phyloP scores from a whole-genome alignment of 192 early-diverging fungal species.

The Rhizophagus prolifer region DNA sequence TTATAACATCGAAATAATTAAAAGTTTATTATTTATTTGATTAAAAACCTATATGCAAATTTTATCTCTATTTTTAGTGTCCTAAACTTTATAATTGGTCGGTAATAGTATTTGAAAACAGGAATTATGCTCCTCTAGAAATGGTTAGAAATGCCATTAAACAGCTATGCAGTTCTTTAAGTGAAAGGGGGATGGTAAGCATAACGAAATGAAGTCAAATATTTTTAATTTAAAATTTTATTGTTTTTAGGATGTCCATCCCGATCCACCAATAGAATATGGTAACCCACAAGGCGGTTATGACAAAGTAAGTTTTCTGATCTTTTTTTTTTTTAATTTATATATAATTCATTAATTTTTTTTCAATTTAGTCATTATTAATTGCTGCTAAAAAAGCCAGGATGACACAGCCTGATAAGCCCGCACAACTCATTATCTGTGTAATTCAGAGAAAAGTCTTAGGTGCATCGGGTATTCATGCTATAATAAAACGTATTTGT shows the following conservation, averaged over 20 bases:
- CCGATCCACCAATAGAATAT: conserved; percentile 45
- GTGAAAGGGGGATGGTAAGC: conserved; percentile 46
- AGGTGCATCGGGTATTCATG: conserved; percentile 78
- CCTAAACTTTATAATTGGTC: conserved; percentile 68
- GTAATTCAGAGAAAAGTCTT: conserved; percentile 77
- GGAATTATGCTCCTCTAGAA: conserved; percentile 45
- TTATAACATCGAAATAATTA: background rate
- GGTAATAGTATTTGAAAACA: conserved; percentile 75
- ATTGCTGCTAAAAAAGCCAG: conserved; percentile 67
- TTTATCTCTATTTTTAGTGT: conserved; percentile 42
- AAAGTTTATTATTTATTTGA: background rate
- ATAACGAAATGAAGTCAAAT: background rate
- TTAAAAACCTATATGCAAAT: background rate
- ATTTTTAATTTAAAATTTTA: conserved; percentile 40
- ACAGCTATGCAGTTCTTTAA: conserved; percentile 68
- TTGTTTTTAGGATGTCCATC: conserved; percentile 38
- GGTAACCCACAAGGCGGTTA: conserved; percentile 67
- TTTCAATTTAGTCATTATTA: conserved; percentile 47
- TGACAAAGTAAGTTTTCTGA: conserved; percentile 53
- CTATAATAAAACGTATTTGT: conserved; percentile 81
- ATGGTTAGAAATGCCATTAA: conserved; percentile 71
- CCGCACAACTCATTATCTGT: conserved; percentile 84
- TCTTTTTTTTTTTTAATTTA: conserved; percentile 19
- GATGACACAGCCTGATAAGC: conserved; percentile 52
- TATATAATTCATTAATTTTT: background rate